Base-by-base conservation (phyloP, 2,329 filamentous ascomycete genomes). In the Sporothrix variecibatus region DNA sequence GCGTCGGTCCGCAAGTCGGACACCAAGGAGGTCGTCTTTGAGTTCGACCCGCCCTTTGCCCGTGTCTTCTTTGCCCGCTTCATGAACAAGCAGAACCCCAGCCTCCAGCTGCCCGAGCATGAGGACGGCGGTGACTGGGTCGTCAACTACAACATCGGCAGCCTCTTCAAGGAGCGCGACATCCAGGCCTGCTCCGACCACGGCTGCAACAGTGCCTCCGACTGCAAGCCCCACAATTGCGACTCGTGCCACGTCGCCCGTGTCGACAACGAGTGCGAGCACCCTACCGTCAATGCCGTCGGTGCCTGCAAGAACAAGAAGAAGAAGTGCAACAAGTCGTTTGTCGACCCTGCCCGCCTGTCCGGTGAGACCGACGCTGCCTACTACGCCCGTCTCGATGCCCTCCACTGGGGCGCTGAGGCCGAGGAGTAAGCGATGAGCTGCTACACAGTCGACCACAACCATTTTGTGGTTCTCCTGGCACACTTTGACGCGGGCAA, bases 61-160 rank as follows among this genome's bases (percentile, higher is more conserved):
- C 43, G 67, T 20, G 43, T 70, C 46, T 70, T 70, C 49, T 70
- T 70, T 20, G 67, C 67, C 23, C 43, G 49, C 46, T 53, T 51
- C 67, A 70, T 70, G 67, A 70, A 70, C 67, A 51, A 40, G 46
- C 65, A 34, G 40, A 69, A 69, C 28, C 65, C 65, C 23, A n/a
- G 20, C 23, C 46, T 69, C 11, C 43, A 69, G 28, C 65, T 69
- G 23, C 65, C 65, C 26, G 65, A 69, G 65, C 65, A 69, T 26
- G 65, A 69, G 65, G 28, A 46, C 26, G 28, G 40, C 46, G 65
- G 65, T 28, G 65, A 69, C 28, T 64, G 58, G 58, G 58, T 64
- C 58, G 58, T 64, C 58, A 64, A 23, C 31, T 64, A 64, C 58
- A 64, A 64, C 58, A 38, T 64, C 6, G 58, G 58, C 58, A 64